phyloP scores from a whole-genome alignment of 495 filamentous ascomycete species.

The Hyaloscypha finlandica region DNA sequence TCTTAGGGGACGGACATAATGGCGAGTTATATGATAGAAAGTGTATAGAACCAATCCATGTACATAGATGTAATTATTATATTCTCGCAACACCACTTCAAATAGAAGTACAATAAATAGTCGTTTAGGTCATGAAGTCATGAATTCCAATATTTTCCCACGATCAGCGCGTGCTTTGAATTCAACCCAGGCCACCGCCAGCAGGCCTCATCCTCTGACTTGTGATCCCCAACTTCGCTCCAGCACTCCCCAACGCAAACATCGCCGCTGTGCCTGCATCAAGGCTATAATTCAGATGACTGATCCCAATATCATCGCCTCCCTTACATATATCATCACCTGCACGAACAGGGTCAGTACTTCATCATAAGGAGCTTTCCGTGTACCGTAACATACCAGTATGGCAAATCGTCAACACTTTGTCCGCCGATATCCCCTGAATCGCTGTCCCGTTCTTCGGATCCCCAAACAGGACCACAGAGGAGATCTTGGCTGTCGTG shows the following conservation, averaged over 20 bases:
- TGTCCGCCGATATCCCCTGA: slow-evolving; percentile 45
- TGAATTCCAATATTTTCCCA: background rate
- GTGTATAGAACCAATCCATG: background rate
- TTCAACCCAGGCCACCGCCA: slow-evolving; percentile 5
- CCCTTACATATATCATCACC: slow-evolving; percentile 56
- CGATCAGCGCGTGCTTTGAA: background rate
- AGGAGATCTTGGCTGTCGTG: slow-evolving; percentile 51
- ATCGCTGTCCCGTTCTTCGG: slow-evolving; percentile 56
- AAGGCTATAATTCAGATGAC: slow-evolving; percentile 24
- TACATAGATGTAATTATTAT: background rate
- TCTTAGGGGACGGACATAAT: slow-evolving; percentile 11
- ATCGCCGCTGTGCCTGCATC: slow-evolving; percentile 24
- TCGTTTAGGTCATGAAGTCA: background rate
- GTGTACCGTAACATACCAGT: background rate
- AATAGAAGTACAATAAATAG: background rate
- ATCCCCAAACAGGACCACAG: slow-evolving; percentile 58
- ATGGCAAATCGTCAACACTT: slow-evolving; percentile 53
- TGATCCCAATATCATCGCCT: slow-evolving; percentile 10
- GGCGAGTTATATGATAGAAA: background rate
- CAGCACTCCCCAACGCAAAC: slow-evolving; percentile 24
- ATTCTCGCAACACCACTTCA: background rate
- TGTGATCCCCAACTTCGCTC: slow-evolving; percentile 26
- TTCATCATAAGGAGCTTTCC: background rate
- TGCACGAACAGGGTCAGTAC: background rate
- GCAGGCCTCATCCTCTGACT: slow-evolving; percentile 21